phyloP scores from a whole-genome alignment of 108 stramenopile species.

The Bacterosira constricta region DNA sequence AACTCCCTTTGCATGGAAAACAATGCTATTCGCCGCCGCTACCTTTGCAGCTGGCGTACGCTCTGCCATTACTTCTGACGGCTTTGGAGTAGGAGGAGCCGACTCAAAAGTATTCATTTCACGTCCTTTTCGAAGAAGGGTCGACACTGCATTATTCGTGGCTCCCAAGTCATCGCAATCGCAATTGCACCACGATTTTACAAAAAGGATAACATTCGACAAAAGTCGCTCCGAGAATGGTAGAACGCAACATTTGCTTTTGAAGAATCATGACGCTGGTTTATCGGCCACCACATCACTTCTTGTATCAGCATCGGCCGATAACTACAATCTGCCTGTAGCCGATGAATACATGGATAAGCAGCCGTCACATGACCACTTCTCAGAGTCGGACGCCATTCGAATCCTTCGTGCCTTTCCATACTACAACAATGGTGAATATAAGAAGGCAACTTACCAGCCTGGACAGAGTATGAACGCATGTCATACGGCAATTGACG shows the following conservation, averaged over 20 bases:
- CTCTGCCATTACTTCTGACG: background rate
- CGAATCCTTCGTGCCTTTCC: slow-evolving; percentile 18
- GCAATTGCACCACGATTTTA: no score
- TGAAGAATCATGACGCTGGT: no score
- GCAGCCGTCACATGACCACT: background rate
- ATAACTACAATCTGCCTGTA: no score
- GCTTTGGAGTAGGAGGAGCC: no score
- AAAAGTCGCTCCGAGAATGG: no score
- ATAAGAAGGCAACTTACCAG: background rate
- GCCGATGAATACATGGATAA: no score
- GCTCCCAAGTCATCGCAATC: background rate
- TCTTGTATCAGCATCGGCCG: no score
- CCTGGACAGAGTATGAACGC: background rate
- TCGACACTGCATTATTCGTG: background rate
- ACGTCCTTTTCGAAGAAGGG: background rate
- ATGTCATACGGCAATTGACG: slow-evolving; percentile 16
- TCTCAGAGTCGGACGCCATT: slow-evolving; percentile 18
- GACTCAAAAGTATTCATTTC: background rate
- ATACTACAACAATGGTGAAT: background rate
- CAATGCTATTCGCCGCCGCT: background rate
- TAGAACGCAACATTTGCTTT: no score
- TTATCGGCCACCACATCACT: no score
- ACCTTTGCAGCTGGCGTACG: background rate
- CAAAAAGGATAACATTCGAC: no score
- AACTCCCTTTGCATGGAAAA: no score